Evolutionary conservation across 371 early-diverging fungal genomes (phyloP).

Genomic region (Mortierella polycephala): DNA sequence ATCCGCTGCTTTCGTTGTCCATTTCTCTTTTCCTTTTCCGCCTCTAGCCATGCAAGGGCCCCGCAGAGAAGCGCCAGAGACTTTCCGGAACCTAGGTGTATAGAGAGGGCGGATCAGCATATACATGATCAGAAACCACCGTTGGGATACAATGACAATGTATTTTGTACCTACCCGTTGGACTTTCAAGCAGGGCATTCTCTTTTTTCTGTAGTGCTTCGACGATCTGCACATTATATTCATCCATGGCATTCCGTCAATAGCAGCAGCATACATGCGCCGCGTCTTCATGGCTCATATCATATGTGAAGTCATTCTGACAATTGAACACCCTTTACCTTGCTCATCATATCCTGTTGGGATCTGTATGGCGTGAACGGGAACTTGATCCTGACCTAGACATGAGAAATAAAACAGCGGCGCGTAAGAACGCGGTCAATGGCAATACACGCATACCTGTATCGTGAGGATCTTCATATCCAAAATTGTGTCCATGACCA

Average conservation of each 20-base stretch:
- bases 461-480: not conserved
- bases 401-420: not conserved
- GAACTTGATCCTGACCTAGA: slow-evolving; percentile 59
- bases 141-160: not conserved
- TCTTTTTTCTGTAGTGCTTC: slow-evolving; percentile 59
- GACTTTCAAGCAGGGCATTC: slow-evolving; percentile 69
- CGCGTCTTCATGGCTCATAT: too few relatives aligned
- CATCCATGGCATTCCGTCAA: too few relatives aligned
- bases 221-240: slow-evolving; percentile 56
- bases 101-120: not conserved
- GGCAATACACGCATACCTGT: not conserved
- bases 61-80: slow-evolving; percentile 67
- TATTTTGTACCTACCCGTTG: slow-evolving; percentile 59
- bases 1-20: slow-evolving; percentile 29
- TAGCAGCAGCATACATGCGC: too few relatives aligned
- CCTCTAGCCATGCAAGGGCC: slow-evolving; percentile 55
- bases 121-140: too few relatives aligned
- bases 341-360: slow-evolving; percentile 69
- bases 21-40: slow-evolving; percentile 41
- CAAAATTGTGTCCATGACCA: not conserved
- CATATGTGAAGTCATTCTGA: not conserved
- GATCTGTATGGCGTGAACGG: slow-evolving; percentile 67
- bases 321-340: slow-evolving; percentile 34
- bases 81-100: slow-evolving; percentile 65
- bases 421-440: not conserved